A percentile compares a stretch with the other conserved stretches of the same genome.
Conservation (phyloP, 768 basidiomycete genomes). For the Auriscalpium microsporum region DNA sequence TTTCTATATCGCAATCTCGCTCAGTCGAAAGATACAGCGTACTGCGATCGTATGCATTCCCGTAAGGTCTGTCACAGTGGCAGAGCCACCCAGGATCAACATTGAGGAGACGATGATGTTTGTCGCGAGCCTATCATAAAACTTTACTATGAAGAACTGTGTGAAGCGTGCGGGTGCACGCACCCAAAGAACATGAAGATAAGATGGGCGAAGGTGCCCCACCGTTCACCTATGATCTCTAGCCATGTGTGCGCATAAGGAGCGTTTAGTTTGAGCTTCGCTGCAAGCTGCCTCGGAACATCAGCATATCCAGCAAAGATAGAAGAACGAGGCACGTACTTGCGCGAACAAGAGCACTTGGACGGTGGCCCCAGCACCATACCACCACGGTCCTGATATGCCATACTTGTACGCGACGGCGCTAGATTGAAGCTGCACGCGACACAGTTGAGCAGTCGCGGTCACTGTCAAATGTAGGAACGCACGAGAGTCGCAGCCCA, state of each 20-base stretch:
- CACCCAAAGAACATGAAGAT: slow-evolving; percentile 87
- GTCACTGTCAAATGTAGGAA: neutral
- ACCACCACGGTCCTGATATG: slow-evolving; percentile 86
- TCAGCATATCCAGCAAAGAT: neutral
- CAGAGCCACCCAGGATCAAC: slow-evolving; percentile 73
- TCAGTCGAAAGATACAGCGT: slow-evolving; percentile 11
- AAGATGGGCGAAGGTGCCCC: slow-evolving; percentile 73
- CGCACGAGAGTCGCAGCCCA: slow-evolving; percentile 69
- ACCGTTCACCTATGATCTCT: slow-evolving; percentile 74
- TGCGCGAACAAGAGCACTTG: slow-evolving; percentile 88
- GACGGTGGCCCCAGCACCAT: slow-evolving; percentile 82
- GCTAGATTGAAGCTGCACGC: slow-evolving; percentile 61
- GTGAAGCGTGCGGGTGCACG: neutral
- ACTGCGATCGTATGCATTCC: slow-evolving; percentile 85
- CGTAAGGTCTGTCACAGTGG: slow-evolving; percentile 80
- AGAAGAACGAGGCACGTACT: slow-evolving; percentile 26
- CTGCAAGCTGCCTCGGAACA: slow-evolving; percentile 49
- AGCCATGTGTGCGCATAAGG: slow-evolving; percentile 85
- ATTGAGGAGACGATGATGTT: slow-evolving; percentile 80
- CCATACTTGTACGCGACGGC: slow-evolving; percentile 83
- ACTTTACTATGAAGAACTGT: neutral
- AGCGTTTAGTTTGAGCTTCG: slow-evolving; percentile 87
- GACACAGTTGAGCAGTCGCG: too few relatives aligned
- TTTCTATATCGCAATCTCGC: too few relatives aligned
- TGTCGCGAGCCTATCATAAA: slow-evolving; percentile 57